phyloP scores from a whole-genome alignment of 2,329 filamentous ascomycete genomes.

The Fragosphaeria purpurea region DNA sequence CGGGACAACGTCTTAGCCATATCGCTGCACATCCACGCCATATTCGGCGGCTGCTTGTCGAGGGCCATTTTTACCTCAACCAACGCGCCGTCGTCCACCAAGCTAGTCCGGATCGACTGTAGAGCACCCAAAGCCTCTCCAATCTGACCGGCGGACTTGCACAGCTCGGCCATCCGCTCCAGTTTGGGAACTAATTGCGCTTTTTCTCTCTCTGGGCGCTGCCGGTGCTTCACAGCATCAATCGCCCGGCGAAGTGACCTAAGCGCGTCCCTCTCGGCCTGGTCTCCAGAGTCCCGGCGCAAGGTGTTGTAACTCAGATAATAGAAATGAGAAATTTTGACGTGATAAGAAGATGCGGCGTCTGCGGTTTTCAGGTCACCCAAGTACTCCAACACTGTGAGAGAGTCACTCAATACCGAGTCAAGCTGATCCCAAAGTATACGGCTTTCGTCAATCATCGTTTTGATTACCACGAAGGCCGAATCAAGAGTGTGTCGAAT shows the following conservation, averaged over 20 bases:
- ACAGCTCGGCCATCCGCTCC: conserved; percentile 55
- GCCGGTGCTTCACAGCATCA: conserved; percentile 47
- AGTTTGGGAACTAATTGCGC: conserved; percentile 54
- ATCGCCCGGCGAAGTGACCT: conserved; percentile 54
- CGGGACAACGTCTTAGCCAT: conserved; percentile 46
- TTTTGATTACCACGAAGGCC: conserved; percentile 45
- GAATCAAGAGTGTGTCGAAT: conserved; percentile 52
- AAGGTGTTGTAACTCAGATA: conserved; percentile 51
- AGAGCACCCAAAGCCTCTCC: conserved; percentile 51
- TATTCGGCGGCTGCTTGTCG: conserved; percentile 35
- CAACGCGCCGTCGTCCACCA: conserved; percentile 50
- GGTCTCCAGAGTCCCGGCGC: conserved; percentile 32
- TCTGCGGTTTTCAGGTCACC: conserved; percentile 27
- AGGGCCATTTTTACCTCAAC: conserved; percentile 41
- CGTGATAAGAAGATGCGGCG: conserved; percentile 32
- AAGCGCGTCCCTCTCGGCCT: conserved; percentile 35
- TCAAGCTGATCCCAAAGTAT: conserved; percentile 47
- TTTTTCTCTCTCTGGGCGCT: conserved; percentile 44
- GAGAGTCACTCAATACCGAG: conserved; percentile 45
- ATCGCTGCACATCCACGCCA: conserved; percentile 43
- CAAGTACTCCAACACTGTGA: conserved; percentile 43
- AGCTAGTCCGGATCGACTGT: conserved; percentile 48
- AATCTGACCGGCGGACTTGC: conserved; percentile 39
- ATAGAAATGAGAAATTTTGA: conserved; percentile 63
- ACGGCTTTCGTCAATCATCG: conserved; percentile 35